These are phyloP conservation scores for Backusella morwellensis DNA, from an alignment of 192 early-diverging fungal species.

Conservation along the genomic window DNA sequence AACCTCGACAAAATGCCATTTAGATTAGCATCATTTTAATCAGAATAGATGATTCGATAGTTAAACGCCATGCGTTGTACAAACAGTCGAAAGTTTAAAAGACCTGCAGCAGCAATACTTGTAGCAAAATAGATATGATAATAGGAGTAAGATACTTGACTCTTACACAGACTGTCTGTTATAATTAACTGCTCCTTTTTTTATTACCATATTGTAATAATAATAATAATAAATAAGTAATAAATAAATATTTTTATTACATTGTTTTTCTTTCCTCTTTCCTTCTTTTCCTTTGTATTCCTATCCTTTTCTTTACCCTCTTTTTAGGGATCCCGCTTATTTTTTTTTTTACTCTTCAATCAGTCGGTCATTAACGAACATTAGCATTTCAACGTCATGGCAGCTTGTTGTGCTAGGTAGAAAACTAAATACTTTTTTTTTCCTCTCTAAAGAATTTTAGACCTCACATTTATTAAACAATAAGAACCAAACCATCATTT, in stretches of 20 bases:
- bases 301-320: not conserved
- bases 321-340: not conserved
- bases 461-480: not conserved
- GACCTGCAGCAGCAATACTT: not conserved
- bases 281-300: not conserved
- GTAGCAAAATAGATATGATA: not conserved
- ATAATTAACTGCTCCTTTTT: slow-evolving; percentile 1
- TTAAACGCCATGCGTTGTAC: not conserved
- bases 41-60: slow-evolving; percentile 1
- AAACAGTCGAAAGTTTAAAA: not conserved
- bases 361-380: not conserved
- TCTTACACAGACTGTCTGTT: slow-evolving; percentile 3
- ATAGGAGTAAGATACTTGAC: not conserved
- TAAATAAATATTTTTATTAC: not conserved
- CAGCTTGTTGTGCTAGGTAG: slow-evolving; percentile 14
- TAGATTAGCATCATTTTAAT: slow-evolving; percentile 8
- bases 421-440: not conserved
- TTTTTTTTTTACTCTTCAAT: not conserved
- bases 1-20: not conserved
- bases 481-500: not conserved
- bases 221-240: not conserved
- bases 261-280: not conserved
- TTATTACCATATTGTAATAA: not conserved
- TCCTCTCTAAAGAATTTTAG: not conserved
- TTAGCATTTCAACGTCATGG: not conserved